Conservation (phyloP, 2,329 filamentous ascomycete species). For the Ophiostoma quercus region DNA sequence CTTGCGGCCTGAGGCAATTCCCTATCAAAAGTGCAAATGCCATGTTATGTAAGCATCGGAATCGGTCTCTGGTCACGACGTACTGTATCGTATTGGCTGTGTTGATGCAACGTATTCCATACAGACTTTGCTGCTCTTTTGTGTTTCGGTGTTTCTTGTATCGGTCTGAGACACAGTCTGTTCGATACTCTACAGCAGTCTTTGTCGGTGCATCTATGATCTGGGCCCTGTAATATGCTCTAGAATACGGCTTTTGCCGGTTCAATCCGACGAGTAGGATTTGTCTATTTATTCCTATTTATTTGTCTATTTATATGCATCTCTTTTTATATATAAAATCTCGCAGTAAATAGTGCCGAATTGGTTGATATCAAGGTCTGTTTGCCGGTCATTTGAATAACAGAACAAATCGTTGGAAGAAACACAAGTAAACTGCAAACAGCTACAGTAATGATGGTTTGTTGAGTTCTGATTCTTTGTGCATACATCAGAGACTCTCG, state of each 20-base stretch:
- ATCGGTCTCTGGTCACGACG: background rate
- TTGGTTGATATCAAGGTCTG: background rate
- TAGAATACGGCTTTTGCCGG: background rate
- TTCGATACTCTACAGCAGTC: background rate
- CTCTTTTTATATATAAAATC: background rate
- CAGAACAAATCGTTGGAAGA: too few species aligned
- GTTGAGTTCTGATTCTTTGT: background rate
- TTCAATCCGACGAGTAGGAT: constrained; percentile 7
- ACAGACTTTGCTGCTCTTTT: background rate
- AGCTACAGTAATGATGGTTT: background rate
- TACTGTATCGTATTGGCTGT: constrained; percentile 3
- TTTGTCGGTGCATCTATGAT: background rate
- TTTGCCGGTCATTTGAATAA: background rate
- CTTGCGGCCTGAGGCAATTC: background rate
- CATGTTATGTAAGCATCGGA: constrained; percentile 1
- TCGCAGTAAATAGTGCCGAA: background rate
- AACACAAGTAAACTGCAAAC: background rate
- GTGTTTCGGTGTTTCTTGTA: constrained; percentile 5
- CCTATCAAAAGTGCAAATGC: background rate
- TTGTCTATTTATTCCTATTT: background rate
- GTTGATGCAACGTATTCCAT: background rate
- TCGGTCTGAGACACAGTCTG: background rate
- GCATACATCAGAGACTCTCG: background rate
- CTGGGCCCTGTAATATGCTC: background rate
- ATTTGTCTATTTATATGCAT: background rate